phyloP scores from a whole-genome alignment of 129 eudicot genomes.

The Artemisia annua region DNA sequence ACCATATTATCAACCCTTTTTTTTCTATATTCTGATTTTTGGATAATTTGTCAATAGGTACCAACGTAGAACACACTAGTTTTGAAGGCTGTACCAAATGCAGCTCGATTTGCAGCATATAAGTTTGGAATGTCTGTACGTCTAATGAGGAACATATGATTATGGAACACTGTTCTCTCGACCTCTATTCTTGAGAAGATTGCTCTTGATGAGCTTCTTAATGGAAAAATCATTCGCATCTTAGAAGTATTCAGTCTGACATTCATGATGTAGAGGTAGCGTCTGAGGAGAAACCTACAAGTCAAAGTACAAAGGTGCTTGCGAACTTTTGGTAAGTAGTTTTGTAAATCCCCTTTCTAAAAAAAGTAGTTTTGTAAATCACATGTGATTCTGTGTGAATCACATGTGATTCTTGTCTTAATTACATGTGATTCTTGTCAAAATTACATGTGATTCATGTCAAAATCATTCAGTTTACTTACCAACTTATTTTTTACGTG shows the following conservation, averaged over 20 bases:
- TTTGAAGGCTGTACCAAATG: slow-evolving; percentile 88
- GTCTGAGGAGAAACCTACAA: no score
- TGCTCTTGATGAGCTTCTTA: slow-evolving; percentile 76
- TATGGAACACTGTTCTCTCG: slow-evolving; percentile 77
- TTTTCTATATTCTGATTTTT: slow-evolving; percentile 8
- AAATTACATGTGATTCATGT: no score
- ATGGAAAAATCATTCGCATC: slow-evolving; percentile 83
- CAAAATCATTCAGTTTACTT: no score
- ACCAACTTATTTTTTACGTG: no score
- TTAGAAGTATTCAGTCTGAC: slow-evolving; percentile 70
- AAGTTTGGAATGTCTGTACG: slow-evolving; percentile 83
- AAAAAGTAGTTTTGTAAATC: no score
- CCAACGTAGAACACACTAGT: slow-evolving; percentile 83
- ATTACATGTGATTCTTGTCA: no score
- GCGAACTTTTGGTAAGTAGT: no score
- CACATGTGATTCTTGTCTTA: no score
- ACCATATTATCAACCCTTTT: background rate
- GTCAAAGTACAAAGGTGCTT: no score
- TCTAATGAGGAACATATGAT: slow-evolving; percentile 77
- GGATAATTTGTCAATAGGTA: slow-evolving; percentile 41
- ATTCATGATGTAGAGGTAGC: slow-evolving; percentile 82
- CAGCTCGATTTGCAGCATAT: no score
- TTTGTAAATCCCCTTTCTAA: no score
- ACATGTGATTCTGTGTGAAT: no score
- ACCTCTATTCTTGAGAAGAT: slow-evolving; percentile 71